A percentile compares a stretch with the other conserved stretches of the same genome.
phyloP scores from a whole-genome alignment of 2,329 filamentous ascomycete genomes.

The Parascedosporium putredinis region DNA sequence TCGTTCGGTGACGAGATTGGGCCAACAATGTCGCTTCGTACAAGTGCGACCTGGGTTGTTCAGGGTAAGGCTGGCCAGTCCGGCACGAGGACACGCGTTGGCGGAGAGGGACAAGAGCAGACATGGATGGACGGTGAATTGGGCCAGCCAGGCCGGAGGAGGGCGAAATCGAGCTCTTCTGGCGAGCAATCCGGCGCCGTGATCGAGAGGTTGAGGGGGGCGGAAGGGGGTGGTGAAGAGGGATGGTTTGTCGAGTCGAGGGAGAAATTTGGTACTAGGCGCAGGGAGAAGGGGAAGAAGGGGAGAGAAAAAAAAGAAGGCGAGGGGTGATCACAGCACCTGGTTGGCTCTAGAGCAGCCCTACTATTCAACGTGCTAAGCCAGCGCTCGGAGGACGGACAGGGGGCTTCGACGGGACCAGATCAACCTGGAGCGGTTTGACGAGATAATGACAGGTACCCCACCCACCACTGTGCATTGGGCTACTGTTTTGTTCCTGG shows the following conservation, averaged over 20 bases:
- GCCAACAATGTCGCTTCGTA: background rate
- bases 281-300: constrained; percentile 5
- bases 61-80: constrained; percentile 5
- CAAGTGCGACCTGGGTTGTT: background rate
- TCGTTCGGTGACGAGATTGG: background rate
- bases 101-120: background rate
- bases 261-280: background rate
- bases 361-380: no score
- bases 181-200: background rate
- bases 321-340: background rate
- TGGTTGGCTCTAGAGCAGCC: background rate
- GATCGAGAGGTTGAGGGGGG: constrained; percentile 6
- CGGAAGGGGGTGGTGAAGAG: constrained; percentile 1
- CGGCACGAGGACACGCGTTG: constrained; percentile 1
- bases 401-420: no score
- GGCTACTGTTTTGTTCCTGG: background rate
- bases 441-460: background rate
- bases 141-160: background rate
- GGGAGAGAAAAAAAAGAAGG: constrained; percentile 1
- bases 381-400: background rate
- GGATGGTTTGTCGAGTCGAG: background rate
- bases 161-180: background rate
- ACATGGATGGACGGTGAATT: constrained; percentile 3
- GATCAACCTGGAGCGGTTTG: no score
- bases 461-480: background rate